A percentile compares a stretch with the other conserved stretches of the same genome.
Conservation (phyloP, 2,329 filamentous ascomycete genomes). For the Macrophomina phaseolina region DNA sequence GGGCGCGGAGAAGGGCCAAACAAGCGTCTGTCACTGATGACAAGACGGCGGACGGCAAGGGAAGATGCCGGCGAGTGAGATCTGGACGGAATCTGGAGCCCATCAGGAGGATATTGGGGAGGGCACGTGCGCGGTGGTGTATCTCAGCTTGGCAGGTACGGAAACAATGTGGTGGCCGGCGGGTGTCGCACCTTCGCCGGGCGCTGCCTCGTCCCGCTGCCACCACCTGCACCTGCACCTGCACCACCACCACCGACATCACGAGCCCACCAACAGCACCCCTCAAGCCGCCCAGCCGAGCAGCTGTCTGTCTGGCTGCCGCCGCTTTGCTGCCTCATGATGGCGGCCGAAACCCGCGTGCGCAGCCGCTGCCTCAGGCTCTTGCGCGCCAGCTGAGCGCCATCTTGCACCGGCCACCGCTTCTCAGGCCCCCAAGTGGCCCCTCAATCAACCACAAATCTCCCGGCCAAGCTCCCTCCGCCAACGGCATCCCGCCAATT, state of each 20-base stretch:
- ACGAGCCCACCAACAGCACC: not conserved
- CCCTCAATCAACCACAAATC: slow-evolving; percentile 15
- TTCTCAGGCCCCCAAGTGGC: slow-evolving; percentile 18
- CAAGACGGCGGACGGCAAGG: not conserved
- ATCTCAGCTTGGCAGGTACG: not conserved
- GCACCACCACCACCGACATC: not conserved
- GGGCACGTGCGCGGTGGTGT: not conserved
- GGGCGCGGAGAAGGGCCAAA: not conserved
- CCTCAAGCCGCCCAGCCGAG: not conserved
- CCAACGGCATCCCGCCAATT: slow-evolving; percentile 9
- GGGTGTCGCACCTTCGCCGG: not conserved
- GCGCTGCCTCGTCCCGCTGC: not conserved
- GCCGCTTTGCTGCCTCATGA: not conserved
- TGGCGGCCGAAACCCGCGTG: not conserved
- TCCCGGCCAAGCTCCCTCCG: not conserved
- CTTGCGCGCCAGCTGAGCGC: not conserved
- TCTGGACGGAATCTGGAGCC: not conserved
- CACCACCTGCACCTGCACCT: not conserved
- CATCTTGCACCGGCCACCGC: slow-evolving; percentile 12
- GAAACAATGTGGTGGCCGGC: slow-evolving; percentile 2
- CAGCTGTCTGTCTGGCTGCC: not conserved
- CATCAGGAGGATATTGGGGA: not conserved
- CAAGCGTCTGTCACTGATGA: not conserved
- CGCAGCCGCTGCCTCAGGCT: not conserved
- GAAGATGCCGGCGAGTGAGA: not conserved